phyloP scores from a whole-genome alignment of 352 stramenopile genomes.

The Pythium rhizo-oryzae region DNA sequence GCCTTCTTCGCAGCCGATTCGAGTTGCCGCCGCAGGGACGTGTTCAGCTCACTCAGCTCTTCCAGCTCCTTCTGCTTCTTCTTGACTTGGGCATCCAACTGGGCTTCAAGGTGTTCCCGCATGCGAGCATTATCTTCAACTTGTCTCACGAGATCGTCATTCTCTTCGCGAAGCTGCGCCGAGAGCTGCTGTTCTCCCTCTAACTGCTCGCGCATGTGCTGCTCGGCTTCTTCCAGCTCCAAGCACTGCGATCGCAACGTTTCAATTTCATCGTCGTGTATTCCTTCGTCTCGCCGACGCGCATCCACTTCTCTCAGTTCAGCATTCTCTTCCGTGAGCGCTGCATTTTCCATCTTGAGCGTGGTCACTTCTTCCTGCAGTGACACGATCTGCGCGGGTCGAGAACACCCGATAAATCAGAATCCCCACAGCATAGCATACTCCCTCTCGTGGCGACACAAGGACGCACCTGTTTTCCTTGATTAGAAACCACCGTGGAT shows the following conservation, averaged over 20 bases:
- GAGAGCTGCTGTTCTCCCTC: constrained; percentile 48
- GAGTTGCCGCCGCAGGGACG: constrained; percentile 51
- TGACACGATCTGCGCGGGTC: constrained; percentile 44
- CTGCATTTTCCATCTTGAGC: constrained; percentile 53
- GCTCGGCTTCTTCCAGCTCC: constrained; percentile 56
- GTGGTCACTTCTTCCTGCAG: constrained; percentile 46
- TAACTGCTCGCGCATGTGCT: constrained; percentile 39
- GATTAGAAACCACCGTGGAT: constrained; percentile 64
- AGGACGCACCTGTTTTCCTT: constrained; percentile 49
- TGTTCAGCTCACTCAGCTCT: constrained; percentile 52
- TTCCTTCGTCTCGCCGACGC: not conserved
- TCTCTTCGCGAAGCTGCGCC: constrained; percentile 46
- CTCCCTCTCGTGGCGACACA: not conserved
- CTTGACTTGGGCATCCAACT: constrained; percentile 37
- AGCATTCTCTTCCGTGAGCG: constrained; percentile 49
- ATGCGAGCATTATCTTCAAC: constrained; percentile 18
- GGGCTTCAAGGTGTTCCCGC: constrained; percentile 18
- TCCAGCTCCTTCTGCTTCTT: constrained; percentile 61
- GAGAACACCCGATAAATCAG: not conserved
- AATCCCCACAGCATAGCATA: not conserved
- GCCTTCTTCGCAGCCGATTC: constrained; percentile 51
- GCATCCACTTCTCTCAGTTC: constrained; percentile 32
- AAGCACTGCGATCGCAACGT: constrained; percentile 50
- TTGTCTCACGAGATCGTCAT: constrained; percentile 45
- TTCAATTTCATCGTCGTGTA: constrained; percentile 41